Base-by-base conservation (phyloP, 495 filamentous ascomycete species). In the Talaromyces borbonicus region DNA sequence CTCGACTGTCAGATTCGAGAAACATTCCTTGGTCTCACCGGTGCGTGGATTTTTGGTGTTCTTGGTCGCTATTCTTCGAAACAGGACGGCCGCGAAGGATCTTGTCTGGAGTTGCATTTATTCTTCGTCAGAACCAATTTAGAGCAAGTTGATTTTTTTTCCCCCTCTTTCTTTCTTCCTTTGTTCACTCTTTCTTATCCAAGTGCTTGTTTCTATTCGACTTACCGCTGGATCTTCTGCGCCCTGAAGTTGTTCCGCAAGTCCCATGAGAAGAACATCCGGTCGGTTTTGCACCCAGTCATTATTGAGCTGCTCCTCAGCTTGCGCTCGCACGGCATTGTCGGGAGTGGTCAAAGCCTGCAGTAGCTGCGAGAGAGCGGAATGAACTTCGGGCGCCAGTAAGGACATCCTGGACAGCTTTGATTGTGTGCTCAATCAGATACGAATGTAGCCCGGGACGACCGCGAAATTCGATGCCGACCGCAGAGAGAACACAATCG, bases 21-120 rank as follows among this genome's bases (percentile, higher is more conserved):
- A 99, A 24, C 88, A 72, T 58, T 97, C 93, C 49, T 77, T 78
- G 44, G 75, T 79, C 27, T 86, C 78, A 33, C 78, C 77, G n/a
- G 74, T 75, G 19, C 73, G 72, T 27, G 79, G 75, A 47, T 78
- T 68, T 68, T 95, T 95, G 44, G 81, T 78, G 29, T 85, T 80
- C 63, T 90, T 93, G 47, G 83, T 86, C 11, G 93, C 78, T 62
- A 96, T 94, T 58, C 88, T 79, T 53, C 93, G 83, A 66, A 99
- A 96, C 47, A 99, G 81, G 22, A 99, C 90, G 31, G 92, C 86
- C 16, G 90, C 79, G 59, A 93, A 97, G 31, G 88, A 81, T 51
- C 92, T 84, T 23, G 78, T 79, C 89, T 95, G 52, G 33, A n/a
- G 18, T n/a, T n/a, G n/a, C n/a, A 51, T 36, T 14, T 41, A 15